Conservation (phyloP, 2,329 filamentous ascomycete genomes). For the Colletotrichum siamense region DNA sequence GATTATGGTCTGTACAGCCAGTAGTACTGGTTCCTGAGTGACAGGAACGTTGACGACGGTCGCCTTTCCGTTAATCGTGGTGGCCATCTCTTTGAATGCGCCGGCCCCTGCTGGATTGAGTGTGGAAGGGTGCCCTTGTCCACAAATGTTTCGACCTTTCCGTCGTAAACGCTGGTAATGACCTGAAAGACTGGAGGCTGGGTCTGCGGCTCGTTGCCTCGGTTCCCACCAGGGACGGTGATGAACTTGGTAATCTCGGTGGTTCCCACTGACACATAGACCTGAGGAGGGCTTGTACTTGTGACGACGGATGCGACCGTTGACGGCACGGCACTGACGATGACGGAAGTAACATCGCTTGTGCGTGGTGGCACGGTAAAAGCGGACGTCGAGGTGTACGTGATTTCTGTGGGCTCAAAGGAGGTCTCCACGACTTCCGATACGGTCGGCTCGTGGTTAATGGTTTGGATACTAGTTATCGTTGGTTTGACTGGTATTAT, state of each 20-base stretch:
- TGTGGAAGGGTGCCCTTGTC: background rate
- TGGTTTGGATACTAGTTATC: background rate
- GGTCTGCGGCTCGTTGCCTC: background rate
- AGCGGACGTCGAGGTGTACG: background rate
- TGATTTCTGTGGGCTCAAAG: background rate
- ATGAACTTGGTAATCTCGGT: conserved; percentile 26
- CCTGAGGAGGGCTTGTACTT: background rate
- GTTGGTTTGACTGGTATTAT: background rate
- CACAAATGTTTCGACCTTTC: conserved; percentile 20
- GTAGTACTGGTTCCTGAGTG: background rate
- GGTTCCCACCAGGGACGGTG: conserved; percentile 15
- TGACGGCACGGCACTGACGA: background rate
- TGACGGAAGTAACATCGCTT: background rate
- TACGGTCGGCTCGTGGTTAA: background rate
- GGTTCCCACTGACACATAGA: conserved; percentile 21
- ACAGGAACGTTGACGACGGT: background rate
- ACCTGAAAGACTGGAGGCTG: conserved; percentile 25
- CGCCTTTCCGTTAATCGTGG: background rate
- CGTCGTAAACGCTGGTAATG: conserved; percentile 25
- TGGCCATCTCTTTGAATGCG: background rate
- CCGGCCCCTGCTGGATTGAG: background rate
- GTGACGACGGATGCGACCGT: background rate
- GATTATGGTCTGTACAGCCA: conserved; percentile 12
- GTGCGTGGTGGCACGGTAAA: background rate
- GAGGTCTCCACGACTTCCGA: background rate